These are phyloP conservation scores for Pichia paraexigua DNA, from an alignment of 805 yeast genomes.

Conservation along the genomic window DNA sequence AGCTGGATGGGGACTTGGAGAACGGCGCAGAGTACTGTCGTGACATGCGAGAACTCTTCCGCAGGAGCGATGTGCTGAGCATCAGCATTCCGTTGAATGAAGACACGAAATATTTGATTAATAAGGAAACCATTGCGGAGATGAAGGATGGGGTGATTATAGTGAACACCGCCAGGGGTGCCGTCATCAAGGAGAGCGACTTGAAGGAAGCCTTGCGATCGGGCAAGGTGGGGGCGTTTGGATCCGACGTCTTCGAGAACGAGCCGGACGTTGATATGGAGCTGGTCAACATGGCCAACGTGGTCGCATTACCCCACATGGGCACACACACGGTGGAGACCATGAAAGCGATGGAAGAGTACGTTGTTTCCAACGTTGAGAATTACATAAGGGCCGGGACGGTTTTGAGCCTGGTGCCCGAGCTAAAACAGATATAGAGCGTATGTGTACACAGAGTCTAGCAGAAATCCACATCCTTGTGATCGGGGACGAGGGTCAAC, in stretches of 20 bases:
- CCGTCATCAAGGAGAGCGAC: conserved; percentile 62
- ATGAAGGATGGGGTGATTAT: conserved; percentile 75
- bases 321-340: conserved; percentile 79
- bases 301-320: conserved; percentile 80
- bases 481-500: conserved; percentile 71
- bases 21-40: conserved; percentile 59
- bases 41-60: conserved; percentile 57
- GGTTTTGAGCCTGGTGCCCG: conserved; percentile 76
- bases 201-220: conserved; percentile 46
- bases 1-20: conserved; percentile 54
- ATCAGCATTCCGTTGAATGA: conserved; percentile 72
- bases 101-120: conserved; percentile 61
- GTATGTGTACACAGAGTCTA: too few species aligned
- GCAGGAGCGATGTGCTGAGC: conserved; percentile 59
- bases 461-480: too few species aligned
- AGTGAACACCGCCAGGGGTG: conserved; percentile 86
- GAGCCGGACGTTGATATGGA: conserved; percentile 70
- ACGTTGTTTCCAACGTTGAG: conserved; percentile 61
- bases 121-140: conserved; percentile 49
- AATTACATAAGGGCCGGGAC: conserved; percentile 55
- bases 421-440: too few species aligned
- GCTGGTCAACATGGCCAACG: conserved; percentile 53
- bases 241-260: conserved; percentile 67
- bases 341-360: conserved; percentile 70
- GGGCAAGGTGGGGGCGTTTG: conserved; percentile 62